Percentiles rank a stretch among this genome's conserved stretches.
phyloP scores from a whole-genome alignment of 345 rosid species.

The Toxicodendron radicans region DNA sequence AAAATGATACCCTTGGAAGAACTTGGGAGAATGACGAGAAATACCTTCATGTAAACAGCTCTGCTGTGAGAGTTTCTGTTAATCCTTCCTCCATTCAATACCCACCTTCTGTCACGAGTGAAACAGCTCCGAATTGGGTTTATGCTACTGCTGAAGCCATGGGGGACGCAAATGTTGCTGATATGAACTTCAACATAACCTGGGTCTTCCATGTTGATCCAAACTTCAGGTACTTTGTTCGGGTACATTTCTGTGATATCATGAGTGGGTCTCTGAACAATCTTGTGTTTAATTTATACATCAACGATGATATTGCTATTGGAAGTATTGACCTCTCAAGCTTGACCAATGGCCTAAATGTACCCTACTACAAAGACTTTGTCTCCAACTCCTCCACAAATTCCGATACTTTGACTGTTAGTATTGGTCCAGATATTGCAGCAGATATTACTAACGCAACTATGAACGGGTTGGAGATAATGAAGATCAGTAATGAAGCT shows the following conservation, averaged over 20 bases:
- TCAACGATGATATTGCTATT: constrained; percentile 70
- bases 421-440: constrained; percentile 77
- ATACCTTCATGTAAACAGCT: constrained; percentile 84
- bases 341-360: constrained; percentile 43
- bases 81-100: constrained; percentile 69
- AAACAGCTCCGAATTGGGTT: constrained; percentile 87
- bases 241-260: constrained; percentile 90
- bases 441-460: constrained; percentile 64
- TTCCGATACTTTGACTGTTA: constrained; percentile 61
- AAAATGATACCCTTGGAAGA: constrained; percentile 92
- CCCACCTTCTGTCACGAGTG: constrained; percentile 43
- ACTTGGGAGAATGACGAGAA: constrained; percentile 81
- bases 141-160: constrained; percentile 88
- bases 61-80: constrained; percentile 66
- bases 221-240: constrained; percentile 74
- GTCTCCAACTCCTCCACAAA: constrained; percentile 64
- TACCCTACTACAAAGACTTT: constrained; percentile 80
- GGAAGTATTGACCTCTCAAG: constrained; percentile 76
- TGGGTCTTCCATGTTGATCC: constrained; percentile 80
- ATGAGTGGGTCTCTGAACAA: constrained; percentile 64
- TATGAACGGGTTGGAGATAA: constrained; percentile 85
- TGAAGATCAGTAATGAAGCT: constrained; percentile 80
- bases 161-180: constrained; percentile 77
- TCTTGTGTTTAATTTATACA: constrained; percentile 78
- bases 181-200: constrained; percentile 74